Conservation (phyloP, 805 yeast species). For the Candida gorgasii region DNA sequence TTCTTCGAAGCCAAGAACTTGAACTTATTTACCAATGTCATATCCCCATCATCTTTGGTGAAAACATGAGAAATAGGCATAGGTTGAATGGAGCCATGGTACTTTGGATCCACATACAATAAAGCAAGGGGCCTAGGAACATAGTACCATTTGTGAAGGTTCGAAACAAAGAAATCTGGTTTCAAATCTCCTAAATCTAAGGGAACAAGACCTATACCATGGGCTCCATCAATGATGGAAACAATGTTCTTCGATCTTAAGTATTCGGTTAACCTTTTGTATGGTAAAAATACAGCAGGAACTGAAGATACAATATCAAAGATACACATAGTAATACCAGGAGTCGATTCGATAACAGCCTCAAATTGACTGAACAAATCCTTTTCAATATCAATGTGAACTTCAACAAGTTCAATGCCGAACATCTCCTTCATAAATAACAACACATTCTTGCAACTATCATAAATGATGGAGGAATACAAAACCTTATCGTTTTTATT, state of each 20-base stretch:
- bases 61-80: slow-evolving; percentile 58
- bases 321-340: slow-evolving; percentile 42
- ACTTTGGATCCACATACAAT: slow-evolving; percentile 54
- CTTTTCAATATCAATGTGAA: slow-evolving; percentile 37
- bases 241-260: slow-evolving; percentile 49
- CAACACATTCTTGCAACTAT: slow-evolving; percentile 55
- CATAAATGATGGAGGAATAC: slow-evolving; percentile 51
- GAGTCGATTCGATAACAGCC: slow-evolving; percentile 1
- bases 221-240: slow-evolving; percentile 74
- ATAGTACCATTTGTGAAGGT: slow-evolving; percentile 70
- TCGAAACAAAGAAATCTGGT: slow-evolving; percentile 64
- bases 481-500: slow-evolving; percentile 52
- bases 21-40: slow-evolving; percentile 47
- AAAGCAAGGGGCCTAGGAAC: slow-evolving; percentile 60
- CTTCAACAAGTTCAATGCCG: slow-evolving; percentile 31
- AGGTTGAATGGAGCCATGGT: slow-evolving; percentile 53
- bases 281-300: slow-evolving; percentile 67
- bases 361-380: slow-evolving; percentile 26
- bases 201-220: slow-evolving; percentile 57
- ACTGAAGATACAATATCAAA: slow-evolving; percentile 61
- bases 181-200: slow-evolving; percentile 39
- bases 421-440: slow-evolving; percentile 35
- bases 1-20: slow-evolving; percentile 51
- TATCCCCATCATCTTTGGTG: slow-evolving; percentile 24
- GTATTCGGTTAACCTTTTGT: slow-evolving; percentile 42